Conservation (phyloP, 441 rosid species). For the Omphalea diandra region DNA sequence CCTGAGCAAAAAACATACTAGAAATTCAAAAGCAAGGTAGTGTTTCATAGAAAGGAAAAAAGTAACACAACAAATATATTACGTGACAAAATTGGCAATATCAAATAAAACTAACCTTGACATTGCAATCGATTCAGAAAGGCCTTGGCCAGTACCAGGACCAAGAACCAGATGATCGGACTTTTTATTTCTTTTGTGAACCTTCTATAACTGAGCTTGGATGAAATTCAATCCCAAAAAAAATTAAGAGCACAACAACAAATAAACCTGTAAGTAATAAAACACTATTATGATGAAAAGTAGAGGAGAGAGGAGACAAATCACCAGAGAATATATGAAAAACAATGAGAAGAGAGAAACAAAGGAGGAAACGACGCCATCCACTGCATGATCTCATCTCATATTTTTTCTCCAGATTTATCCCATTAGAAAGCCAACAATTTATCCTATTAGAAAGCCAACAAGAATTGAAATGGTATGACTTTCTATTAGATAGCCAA, state of each 20-base stretch:
- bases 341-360: conserved; percentile 53
- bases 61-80: neutral
- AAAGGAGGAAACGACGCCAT: conserved; percentile 66
- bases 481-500: too few relatives aligned
- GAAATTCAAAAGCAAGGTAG: conserved; percentile 5
- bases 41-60: conserved; percentile 4
- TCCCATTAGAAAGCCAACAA: too few relatives aligned
- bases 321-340: conserved; percentile 58
- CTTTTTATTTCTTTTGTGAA: conserved; percentile 44
- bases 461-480: too few relatives aligned
- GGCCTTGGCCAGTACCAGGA: conserved; percentile 75
- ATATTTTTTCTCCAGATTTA: too few relatives aligned
- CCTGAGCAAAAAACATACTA: conserved; percentile 38
- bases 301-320: neutral
- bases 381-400: conserved; percentile 56
- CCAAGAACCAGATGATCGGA: conserved; percentile 75
- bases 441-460: too few relatives aligned
- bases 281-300: neutral
- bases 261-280: too few relatives aligned
- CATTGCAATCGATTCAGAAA: conserved; percentile 79
- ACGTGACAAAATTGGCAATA: neutral
- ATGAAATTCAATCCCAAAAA: conserved; percentile 38
- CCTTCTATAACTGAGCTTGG: conserved; percentile 26
- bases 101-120: conserved; percentile 42
- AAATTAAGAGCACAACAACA: too few relatives aligned